phyloP scores from a whole-genome alignment of 352 stramenopile genomes.

The Phytophthora pisi region DNA sequence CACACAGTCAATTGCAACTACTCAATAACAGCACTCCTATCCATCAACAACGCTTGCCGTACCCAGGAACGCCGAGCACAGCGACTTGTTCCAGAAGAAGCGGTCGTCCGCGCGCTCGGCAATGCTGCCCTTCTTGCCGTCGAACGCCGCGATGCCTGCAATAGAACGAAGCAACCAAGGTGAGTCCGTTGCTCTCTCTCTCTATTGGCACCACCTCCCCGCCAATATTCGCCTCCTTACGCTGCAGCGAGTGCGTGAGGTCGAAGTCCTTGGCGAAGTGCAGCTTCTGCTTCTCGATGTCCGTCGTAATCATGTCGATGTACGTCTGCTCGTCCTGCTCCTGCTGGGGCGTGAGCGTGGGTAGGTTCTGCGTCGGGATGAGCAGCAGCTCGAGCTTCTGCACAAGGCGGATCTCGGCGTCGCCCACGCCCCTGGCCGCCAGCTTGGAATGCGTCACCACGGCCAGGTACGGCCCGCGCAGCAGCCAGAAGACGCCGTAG shows the following conservation, averaged over 20 bases:
- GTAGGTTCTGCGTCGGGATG: conserved; percentile 66
- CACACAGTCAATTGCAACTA: neutral
- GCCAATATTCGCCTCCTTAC: conserved; percentile 32
- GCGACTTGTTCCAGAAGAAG: conserved; percentile 94
- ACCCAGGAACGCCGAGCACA: conserved; percentile 67
- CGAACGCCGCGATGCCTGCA: conserved; percentile 59
- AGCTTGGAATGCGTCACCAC: conserved; percentile 75
- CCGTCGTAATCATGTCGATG: conserved; percentile 60
- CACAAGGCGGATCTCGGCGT: conserved; percentile 62
- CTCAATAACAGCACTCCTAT: neutral
- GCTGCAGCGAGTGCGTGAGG: conserved; percentile 80
- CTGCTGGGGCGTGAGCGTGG: conserved; percentile 50
- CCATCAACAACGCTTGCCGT: neutral
- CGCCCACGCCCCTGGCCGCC: conserved; percentile 52
- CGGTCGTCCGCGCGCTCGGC: conserved; percentile 82
- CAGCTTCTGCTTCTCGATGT: conserved; percentile 65
- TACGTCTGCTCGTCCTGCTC: conserved; percentile 68
- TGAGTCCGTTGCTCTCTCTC: no score
- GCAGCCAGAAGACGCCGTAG: conserved; percentile 78
- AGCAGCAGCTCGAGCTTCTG: conserved; percentile 69
- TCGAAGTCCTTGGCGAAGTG: conserved; percentile 83
- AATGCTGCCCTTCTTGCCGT: conserved; percentile 57
- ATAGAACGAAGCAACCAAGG: no score
- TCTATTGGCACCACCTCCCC: no score
- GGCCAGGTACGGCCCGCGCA: conserved; percentile 71